A percentile compares a stretch with the other conserved stretches of the same genome.
These are phyloP conservation scores for Solanum verrucosum DNA, from an alignment of 257 asterid species.

Conservation along the genomic window DNA sequence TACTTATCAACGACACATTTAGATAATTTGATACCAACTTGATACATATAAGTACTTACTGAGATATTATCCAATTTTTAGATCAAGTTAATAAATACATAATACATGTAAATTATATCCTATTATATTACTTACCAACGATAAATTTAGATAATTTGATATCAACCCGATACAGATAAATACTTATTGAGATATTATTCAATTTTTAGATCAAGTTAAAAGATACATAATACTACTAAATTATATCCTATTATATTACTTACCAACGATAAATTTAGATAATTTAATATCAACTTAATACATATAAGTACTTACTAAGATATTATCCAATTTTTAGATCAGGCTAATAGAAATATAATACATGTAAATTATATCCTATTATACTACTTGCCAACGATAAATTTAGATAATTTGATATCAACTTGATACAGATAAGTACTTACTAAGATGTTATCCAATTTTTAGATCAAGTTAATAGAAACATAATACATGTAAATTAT, in stretches of 20 bases:
- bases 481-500: too few species aligned
- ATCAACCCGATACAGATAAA: neutral
- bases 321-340: neutral
- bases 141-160: neutral
- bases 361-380: neutral
- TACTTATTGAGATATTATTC: neutral
- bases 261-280: neutral
- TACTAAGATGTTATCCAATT: neutral
- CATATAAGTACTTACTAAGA: neutral
- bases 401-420: neutral
- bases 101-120: neutral
- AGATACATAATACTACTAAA: neutral
- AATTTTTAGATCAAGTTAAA: neutral
- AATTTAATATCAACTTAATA: neutral
- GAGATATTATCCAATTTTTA: neutral
- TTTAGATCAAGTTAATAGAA: neutral
- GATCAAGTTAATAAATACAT: neutral
- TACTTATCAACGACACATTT: neutral
- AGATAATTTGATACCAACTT: neutral
- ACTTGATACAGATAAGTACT: neutral
- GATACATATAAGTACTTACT: neutral
- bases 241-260: neutral
- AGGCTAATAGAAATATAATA: neutral
- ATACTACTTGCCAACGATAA: neutral
- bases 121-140: neutral